Base-by-base conservation (phyloP, 768 basidiomycete genomes). In the Hericium erinaceus region DNA sequence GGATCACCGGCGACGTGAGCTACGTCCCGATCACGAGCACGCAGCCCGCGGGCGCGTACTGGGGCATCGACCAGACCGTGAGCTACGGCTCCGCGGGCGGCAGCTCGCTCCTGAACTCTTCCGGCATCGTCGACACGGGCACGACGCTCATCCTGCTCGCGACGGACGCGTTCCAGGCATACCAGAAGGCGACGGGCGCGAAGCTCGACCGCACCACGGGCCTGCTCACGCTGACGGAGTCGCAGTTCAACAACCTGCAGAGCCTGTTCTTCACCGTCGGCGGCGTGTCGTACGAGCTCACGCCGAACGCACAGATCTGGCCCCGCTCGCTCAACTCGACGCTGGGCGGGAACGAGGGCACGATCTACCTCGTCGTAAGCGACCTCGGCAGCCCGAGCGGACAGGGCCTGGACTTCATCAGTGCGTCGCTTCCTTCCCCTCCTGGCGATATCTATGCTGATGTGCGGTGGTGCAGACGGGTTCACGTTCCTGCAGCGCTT, bases 261-360 rank as follows among this genome's bases (percentile, higher is more conserved):
- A 79, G 75, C 65, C 69, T 87, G 61, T 72, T 77, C 72, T 85
- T 89, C 71, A 72, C 69, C 57, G 73, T 81, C 57, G 75, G 74
- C 52, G 74, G 75, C 40, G 81, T 80, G 62, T 62, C 71, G 4
- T 73, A 65, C 52, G 68, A 73, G 57, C 67, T 78, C 54, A 76
- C 70, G 3, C 65, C 77, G 12, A 67, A 70, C 54, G 69, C 63
- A 10, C 69, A 70, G 53, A 68, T 70, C 56, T 67, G 60, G 58
- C 67, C 69, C 10, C 67, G 65, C 41, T 48, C 60, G 12, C 66
- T 72, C 7, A 72, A 73, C 61, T 57, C 56, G 13, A 55, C 54
- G 6, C 62, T 73, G 16, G 72, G 69, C 28, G 70, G 70, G 15
- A 50, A 26, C 1, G 7, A 53, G 4, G 60, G 61, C 55, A 18